Base-by-base conservation (phyloP, 257 asterid species). In the Salvia hispanica region DNA sequence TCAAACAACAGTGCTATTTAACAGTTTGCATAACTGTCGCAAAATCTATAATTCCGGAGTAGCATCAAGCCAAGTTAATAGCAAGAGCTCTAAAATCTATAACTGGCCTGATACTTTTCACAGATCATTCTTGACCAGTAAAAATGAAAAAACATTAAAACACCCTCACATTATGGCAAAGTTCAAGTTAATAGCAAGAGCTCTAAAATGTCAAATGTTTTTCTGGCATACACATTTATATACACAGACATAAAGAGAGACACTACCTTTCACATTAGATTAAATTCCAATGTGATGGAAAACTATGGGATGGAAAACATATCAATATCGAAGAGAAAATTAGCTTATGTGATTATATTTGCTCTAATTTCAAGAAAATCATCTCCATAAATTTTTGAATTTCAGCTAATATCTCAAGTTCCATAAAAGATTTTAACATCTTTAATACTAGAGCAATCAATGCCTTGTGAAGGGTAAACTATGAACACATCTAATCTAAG, bases 401-500 rank as follows among this genome's bases (percentile, higher is more conserved):
- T 64, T 66, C 79, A 71, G 86, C 74, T 76, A 72, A 60, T 61
- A 67, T 70, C 70, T 75, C 72, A 64, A 60, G 70, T 66, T 73
- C 25, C 80, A 78, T 60, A 58, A 80, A 65, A 46, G 43, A 60
- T 61, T 62, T 47, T 33, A 74, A 65, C 69, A 74, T 62, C 80
- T 80, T 66, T 56, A 50, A 48, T 70, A 71, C 76, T 55, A 66
- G 31, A 25, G 72, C 76, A 80, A 25, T 25, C 74, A 80, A 64
- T 78, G 75, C 78, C 83, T 66, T 69, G 52, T 54, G 64, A 74
- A 58, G 47, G 54, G 75, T 58, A 71, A 73, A 64, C 55, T 71
- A 76, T 76, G 66, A 73, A 47, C 75, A 72, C 76, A 69, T 68
- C 81, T 80, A 71, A 78, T 74, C 86, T 81, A 74, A 16, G 67